Evolutionary conservation across 495 filamentous ascomycete genomes (phyloP).

Genomic region (Penicillium psychrofluorescens): DNA sequence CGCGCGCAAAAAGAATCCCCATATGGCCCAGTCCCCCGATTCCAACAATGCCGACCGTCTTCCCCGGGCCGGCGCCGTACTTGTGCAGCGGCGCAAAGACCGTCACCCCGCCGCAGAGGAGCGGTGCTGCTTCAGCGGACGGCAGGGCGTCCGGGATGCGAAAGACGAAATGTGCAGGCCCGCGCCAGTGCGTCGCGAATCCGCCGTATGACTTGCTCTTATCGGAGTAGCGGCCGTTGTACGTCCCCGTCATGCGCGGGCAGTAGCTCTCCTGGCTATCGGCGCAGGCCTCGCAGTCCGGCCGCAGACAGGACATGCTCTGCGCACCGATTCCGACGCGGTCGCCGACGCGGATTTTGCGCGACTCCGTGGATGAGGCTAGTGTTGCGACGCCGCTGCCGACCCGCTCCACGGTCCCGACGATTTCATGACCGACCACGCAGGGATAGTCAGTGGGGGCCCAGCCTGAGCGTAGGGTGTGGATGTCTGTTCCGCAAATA

Average conservation of each 20-base stretch:
- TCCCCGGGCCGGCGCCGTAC: constrained; percentile 71
- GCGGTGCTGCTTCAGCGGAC: constrained; percentile 62
- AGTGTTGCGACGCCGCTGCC: constrained; percentile 36
- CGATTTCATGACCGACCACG: constrained; percentile 79
- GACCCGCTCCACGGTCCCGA: constrained; percentile 66
- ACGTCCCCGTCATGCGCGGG: constrained; percentile 55
- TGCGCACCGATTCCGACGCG: constrained; percentile 85
- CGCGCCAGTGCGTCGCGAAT: constrained; percentile 67
- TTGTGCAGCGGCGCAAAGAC: constrained; percentile 65
- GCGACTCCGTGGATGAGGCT: constrained; percentile 41
- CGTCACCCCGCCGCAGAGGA: constrained; percentile 82
- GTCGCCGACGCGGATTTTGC: constrained; percentile 63
- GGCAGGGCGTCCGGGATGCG: constrained; percentile 62
- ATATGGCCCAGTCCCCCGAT: constrained; percentile 77
- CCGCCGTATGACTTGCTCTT: constrained; percentile 55
- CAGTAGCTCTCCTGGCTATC: constrained; percentile 63
- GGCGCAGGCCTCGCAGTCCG: constrained; percentile 64
- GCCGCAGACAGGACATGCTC: constrained; percentile 54
- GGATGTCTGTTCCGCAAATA: constrained; percentile 73
- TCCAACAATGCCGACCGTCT: constrained; percentile 74
- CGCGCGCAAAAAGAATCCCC: constrained; percentile 53
- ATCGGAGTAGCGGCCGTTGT: constrained; percentile 57
- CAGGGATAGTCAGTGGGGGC: constrained; percentile 61
- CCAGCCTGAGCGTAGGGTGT: constrained; percentile 73
- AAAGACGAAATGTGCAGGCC: constrained; percentile 68